Conservation (phyloP, 176 grass and related monocot genomes). For the Triticum monococcum region DNA sequence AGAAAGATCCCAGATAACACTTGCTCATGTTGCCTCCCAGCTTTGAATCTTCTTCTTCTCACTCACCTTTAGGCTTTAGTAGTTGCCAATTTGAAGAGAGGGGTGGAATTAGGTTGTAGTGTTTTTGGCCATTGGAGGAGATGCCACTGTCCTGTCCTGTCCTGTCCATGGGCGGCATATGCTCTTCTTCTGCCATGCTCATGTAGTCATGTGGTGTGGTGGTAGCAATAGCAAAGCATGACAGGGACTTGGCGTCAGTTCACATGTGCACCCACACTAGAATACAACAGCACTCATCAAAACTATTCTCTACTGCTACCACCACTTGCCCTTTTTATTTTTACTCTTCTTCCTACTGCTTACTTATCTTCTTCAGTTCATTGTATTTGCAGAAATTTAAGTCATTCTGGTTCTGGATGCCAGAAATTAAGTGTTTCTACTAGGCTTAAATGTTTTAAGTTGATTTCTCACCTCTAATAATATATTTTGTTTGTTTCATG, state of each 20-base stretch:
- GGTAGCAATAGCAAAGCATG: neutral
- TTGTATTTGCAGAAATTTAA: neutral
- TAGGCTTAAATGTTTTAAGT: neutral
- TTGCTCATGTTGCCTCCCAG: too few species aligned
- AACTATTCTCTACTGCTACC: neutral
- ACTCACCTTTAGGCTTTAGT: neutral
- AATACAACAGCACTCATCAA: neutral
- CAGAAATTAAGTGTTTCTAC: neutral
- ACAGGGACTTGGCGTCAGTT: slow-evolving; percentile 35
- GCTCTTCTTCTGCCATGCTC: neutral
- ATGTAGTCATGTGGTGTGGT: too few species aligned
- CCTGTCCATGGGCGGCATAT: neutral
- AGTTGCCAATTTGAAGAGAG: neutral
- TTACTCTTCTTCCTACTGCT: neutral
- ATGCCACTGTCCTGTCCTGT: neutral
- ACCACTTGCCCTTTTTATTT: slow-evolving; percentile 4
- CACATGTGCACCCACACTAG: slow-evolving; percentile 21
- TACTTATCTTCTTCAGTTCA: neutral
- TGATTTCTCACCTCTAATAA: too few species aligned
- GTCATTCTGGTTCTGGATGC: neutral
- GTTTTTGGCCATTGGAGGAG: slow-evolving; percentile 19
- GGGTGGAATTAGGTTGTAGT: slow-evolving; percentile 10
- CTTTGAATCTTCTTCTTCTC: slow-evolving; percentile 21
- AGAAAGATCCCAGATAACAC: too few species aligned
- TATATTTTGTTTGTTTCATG: neutral